Evolutionary conservation across 192 early-diverging fungal species (phyloP).

Genomic region (Backusella australiensis): DNA sequence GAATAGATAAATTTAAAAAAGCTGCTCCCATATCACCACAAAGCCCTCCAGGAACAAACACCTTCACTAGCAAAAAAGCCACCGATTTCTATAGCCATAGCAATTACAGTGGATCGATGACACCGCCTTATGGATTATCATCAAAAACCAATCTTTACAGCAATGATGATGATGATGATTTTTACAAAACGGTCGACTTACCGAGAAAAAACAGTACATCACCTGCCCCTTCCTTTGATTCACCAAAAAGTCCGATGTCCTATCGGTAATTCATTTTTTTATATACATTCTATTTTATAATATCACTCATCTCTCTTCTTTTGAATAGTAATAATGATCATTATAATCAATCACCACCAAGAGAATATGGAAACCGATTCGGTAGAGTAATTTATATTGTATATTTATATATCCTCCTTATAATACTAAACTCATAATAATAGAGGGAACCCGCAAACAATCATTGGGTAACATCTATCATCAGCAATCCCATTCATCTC

Average conservation of each 20-base stretch:
- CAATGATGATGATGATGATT: background rate
- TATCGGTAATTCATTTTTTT: slow-evolving; percentile 5
- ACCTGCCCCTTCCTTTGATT: slow-evolving; percentile 4
- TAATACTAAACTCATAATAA: background rate
- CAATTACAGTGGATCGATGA: slow-evolving; percentile 2
- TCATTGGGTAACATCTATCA: slow-evolving; percentile 6
- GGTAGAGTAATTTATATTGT: background rate
- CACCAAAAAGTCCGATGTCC: slow-evolving; percentile 4
- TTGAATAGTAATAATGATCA: background rate
- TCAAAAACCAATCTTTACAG: background rate
- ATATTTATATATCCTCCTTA: background rate
- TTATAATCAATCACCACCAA: background rate
- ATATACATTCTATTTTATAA: background rate
- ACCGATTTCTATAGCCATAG: background rate
- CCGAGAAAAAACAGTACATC: slow-evolving; percentile 16
- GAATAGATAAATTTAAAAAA: slow-evolving; percentile 2
- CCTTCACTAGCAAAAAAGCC: background rate
- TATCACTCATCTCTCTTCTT: background rate
- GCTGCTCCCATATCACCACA: background rate
- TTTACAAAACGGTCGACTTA: slow-evolving; percentile 8
- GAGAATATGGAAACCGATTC: slow-evolving; percentile 6
- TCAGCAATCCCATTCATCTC: background rate
- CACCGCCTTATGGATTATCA: slow-evolving; percentile 2
- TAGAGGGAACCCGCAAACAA: slow-evolving; percentile 13
- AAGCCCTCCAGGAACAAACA: background rate